Conservation (phyloP, 139 green algal species). For the Tetradesmus obliquus region DNA sequence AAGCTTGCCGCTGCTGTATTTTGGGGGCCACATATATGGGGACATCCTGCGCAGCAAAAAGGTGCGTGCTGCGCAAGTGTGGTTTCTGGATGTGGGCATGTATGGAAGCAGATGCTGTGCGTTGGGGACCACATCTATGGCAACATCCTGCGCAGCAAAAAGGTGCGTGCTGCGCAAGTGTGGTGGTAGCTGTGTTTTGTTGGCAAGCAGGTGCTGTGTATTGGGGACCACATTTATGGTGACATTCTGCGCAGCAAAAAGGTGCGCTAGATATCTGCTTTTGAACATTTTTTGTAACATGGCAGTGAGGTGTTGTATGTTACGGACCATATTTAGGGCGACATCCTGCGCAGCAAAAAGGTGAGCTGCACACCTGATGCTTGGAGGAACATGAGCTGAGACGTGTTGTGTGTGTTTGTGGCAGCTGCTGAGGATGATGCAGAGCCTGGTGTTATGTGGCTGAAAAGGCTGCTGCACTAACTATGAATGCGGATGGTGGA, state of each 20-base stretch:
- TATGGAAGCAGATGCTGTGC: constrained; percentile 75
- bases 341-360: constrained; percentile 64
- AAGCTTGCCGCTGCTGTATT: constrained; percentile 70
- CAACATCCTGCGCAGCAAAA: constrained; percentile 74
- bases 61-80: not conserved
- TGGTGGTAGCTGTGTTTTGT: not conserved
- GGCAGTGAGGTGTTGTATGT: constrained; percentile 68
- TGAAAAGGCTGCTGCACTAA: no score
- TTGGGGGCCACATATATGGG: constrained; percentile 93
- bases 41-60: constrained; percentile 75
- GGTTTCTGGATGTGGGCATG: no score
- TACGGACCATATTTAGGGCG: constrained; percentile 82
- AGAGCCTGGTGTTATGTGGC: no score
- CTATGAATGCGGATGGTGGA: no score
- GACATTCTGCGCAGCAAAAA: constrained; percentile 64
- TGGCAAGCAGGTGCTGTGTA: constrained; percentile 63
- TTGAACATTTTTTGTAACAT: no score
- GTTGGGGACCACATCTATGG: constrained; percentile 93
- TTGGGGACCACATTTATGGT: constrained; percentile 84
- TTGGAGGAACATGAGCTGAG: no score
- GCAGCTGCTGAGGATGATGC: no score
- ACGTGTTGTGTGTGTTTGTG: no score
- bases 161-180: not conserved
- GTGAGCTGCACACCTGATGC: no score
- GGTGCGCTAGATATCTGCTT: no score